Base-by-base conservation (phyloP, 768 basidiomycete genomes). In the Sporobolomyces pararoseus region DNA sequence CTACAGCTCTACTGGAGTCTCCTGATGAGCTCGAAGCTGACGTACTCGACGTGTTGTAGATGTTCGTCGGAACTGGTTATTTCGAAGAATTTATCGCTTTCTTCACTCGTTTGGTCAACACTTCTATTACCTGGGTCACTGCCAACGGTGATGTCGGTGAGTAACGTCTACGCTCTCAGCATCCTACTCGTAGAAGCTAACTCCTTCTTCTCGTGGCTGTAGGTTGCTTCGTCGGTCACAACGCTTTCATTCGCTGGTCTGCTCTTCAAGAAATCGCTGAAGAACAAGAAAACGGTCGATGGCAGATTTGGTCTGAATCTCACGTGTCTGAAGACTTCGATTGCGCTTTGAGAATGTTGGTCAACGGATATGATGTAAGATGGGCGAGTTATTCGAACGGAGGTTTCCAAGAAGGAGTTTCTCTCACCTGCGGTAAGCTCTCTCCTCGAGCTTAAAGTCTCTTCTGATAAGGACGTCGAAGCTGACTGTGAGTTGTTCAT, bases 61-160 rank as follows among this genome's bases (percentile, higher is more conserved):
- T 68, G 47, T 89, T 93, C 79, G 90, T 91, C 64, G 90, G 42
- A 0, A 82, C 88, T 78, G 88, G 91, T 79, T 93, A 89, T 80
- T 93, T 94, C 76, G 91, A 95, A 78, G 91, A 91, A 74, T 90
- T 89, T 23, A 87, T 94, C 69, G 86, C 91, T 17, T 87, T 88
- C 79, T 94, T 95, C 80, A 93, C 91, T 85, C 86, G 27, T 3
- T 23, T 47, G 23, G 64, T 65, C 46, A 91, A 93, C 78, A 86
- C 47, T 51, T 72, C 60, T 34, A 67, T 75, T 69, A 55, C 74
- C 47, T 66, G 77, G 63, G 49, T 57, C 23, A 21, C 12, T 49
- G 17, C 75, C 4, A 59, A 52, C n/a, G 65, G 65, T 4, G 65
- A 32, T 13, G 58, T 59, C 60, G 75, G 60, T 21, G 86, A 86